Evolutionary conservation across 2,329 filamentous ascomycete species (phyloP).

Genomic region (Lasiodiplodia gonubiensis): DNA sequence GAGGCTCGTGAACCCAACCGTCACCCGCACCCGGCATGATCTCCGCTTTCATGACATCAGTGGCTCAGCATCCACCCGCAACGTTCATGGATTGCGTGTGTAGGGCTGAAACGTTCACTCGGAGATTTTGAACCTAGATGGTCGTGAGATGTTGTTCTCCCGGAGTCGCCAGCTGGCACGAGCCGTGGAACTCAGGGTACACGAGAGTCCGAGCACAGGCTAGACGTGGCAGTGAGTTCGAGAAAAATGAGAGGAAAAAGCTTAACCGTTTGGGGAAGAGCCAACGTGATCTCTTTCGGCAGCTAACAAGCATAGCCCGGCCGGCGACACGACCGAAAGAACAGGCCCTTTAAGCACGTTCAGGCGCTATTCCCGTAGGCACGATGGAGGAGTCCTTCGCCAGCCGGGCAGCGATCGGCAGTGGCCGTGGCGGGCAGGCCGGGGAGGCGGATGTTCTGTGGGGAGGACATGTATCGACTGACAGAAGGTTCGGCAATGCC

Average conservation of each 20-base stretch:
- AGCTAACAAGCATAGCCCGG: conserved; percentile 1
- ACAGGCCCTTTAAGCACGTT: background rate
- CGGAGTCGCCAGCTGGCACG: conserved; percentile 6
- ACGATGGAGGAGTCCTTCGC: background rate
- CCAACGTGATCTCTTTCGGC: background rate
- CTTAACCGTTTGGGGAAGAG: conserved; percentile 9
- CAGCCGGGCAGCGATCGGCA: conserved; percentile 2
- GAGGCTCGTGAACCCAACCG: background rate
- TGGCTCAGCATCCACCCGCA: background rate
- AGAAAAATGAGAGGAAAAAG: conserved; percentile 16
- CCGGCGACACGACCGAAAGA: background rate
- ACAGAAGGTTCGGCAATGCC: conserved; percentile 5
- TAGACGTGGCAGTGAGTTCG: conserved; percentile 15
- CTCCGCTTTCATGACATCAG: conserved; percentile 10
- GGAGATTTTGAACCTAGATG: conserved; percentile 7
- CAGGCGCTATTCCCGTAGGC: conserved; percentile 4
- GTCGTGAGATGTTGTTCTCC: conserved; percentile 1
- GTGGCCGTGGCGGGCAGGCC: background rate
- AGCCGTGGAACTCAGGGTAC: background rate
- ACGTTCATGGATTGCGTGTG: background rate
- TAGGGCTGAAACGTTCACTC: conserved; percentile 3
- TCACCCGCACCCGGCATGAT: background rate
- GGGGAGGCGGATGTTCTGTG: conserved; percentile 9
- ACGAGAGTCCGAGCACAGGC: background rate
- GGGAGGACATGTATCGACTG: conserved; percentile 1